Evolutionary conservation across 148 eudicot genomes (phyloP), one percentile per base, ranked within the genome.

Genomic region (Camellia granthamiana): DNA sequence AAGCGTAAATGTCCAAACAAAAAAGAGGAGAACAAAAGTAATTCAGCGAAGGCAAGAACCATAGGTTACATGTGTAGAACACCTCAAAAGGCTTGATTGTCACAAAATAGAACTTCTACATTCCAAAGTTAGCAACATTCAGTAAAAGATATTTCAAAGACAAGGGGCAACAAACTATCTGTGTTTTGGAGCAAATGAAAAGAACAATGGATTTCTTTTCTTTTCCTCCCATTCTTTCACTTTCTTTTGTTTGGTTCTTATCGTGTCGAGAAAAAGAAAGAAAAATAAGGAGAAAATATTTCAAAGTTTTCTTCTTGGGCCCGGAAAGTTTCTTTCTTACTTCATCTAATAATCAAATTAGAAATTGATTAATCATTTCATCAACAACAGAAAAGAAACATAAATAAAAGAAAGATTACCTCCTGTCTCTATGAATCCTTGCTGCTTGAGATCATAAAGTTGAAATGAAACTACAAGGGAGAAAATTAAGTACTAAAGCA

Each of bases 381-480:
- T 0, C 30, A 23, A 38, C 14, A 56, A 56, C 7, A 49, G 18
- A 30, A 56, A 6, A 1, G 16, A 56, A 58, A 2, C 14, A 52
- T n/a, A 3, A 44, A 13, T 68, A 75, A 0, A 69, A 68, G 16
- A 9, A 75, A 3, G 51, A n/a, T 58, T 82, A 86, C 89, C 86
- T 86, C 86, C 64, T 86, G 69, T 47, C 78, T 81, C 88, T 75
- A 86, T 86, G 78, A 83, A 86, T 18, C 88, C 86, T 80, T 86
- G 86, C 77, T 81, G 88, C 81, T 86, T 86, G 65, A 83, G 84
- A 71, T 86, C 88, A 67, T 86, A 86, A 73, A 86, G 75, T 70
- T 78, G 83, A 66, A 86, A 86, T 46, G 88, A 86, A 86, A 86
- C 88, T 86, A 81, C 82, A 81, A 78, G 52, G 70, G 9, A 76